Conservation (phyloP, 2,329 filamentous ascomycete species). For the Thelonectria rubi region DNA sequence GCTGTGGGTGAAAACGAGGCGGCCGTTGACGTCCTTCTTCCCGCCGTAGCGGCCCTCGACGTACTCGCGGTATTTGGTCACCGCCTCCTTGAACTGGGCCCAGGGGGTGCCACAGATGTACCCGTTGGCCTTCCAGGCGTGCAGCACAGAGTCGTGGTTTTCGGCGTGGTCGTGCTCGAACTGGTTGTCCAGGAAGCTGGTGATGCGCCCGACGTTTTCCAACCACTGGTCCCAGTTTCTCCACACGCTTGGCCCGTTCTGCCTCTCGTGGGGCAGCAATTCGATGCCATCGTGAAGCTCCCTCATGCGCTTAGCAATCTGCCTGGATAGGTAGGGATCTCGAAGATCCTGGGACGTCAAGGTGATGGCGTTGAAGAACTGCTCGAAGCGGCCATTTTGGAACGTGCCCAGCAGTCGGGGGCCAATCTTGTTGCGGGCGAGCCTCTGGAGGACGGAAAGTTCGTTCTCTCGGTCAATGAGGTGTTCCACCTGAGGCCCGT, state of each 20-base stretch:
- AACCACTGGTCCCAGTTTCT: constrained; percentile 96
- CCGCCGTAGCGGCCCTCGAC: constrained; percentile 78
- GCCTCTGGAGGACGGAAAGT: constrained; percentile 82
- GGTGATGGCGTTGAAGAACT: constrained; percentile 87
- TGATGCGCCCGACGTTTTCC: constrained; percentile 68
- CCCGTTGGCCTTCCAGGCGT: constrained; percentile 73
- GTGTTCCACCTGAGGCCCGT: constrained; percentile 94
- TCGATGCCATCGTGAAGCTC: constrained; percentile 96
- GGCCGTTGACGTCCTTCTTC: constrained; percentile 70
- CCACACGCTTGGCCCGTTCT: constrained; percentile 84
- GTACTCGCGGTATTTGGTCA: constrained; percentile 80
- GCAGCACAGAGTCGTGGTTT: constrained; percentile 42
- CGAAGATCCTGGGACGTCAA: constrained; percentile 81
- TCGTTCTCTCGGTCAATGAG: constrained; percentile 94
- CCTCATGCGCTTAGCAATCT: constrained; percentile 97
- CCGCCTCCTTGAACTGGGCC: constrained; percentile 76
- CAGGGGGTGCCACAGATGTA: constrained; percentile 87
- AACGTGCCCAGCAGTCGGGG: constrained; percentile 92
- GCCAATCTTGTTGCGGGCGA: constrained; percentile 92
- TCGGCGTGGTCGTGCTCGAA: constrained; percentile 55
- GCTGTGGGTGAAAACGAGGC: constrained; percentile 95
- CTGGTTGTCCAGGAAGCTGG: constrained; percentile 66
- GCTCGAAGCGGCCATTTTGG: constrained; percentile 92
- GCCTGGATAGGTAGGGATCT: constrained; percentile 82
- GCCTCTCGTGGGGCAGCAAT: constrained; percentile 78